These are phyloP conservation scores for Ophiocordyceps robertsii DNA, from an alignment of 2,329 filamentous ascomycete genomes.

Conservation along the genomic window DNA sequence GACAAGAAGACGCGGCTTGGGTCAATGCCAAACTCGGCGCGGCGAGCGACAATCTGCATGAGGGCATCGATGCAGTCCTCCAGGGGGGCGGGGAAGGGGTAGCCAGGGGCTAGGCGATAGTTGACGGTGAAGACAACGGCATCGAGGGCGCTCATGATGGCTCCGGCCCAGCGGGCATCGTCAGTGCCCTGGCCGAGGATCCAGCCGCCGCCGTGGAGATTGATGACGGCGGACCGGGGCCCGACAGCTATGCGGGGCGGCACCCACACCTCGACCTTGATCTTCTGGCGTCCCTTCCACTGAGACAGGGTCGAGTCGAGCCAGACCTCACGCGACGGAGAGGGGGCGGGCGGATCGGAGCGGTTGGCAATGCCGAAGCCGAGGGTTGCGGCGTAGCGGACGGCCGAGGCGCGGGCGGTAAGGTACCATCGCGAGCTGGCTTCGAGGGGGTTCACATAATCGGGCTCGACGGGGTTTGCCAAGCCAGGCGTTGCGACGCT, in stretches of 20 bases:
- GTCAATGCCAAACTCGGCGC: slow-evolving; percentile 44
- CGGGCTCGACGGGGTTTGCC: slow-evolving; percentile 17
- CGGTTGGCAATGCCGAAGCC: slow-evolving; percentile 29
- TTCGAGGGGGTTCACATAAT: slow-evolving; percentile 31
- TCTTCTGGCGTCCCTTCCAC: slow-evolving; percentile 21
- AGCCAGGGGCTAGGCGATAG: slow-evolving; percentile 53
- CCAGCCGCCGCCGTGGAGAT: slow-evolving; percentile 57
- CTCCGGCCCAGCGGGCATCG: slow-evolving; percentile 46
- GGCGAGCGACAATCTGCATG: slow-evolving; percentile 43
- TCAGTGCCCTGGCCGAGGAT: slow-evolving; percentile 49
- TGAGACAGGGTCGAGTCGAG: slow-evolving; percentile 28
- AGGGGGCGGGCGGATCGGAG: slow-evolving; percentile 24
- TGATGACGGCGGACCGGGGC: slow-evolving; percentile 42
- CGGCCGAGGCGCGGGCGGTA: slow-evolving; percentile 25
- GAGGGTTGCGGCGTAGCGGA: slow-evolving; percentile 29
- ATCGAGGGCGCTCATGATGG: slow-evolving; percentile 35
- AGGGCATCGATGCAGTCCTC: slow-evolving; percentile 54
- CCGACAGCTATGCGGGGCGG: slow-evolving; percentile 19
- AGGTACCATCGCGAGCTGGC: slow-evolving; percentile 29
- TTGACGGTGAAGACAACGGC: slow-evolving; percentile 51
- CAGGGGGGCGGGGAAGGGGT: slow-evolving; percentile 50
- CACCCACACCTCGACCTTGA: slow-evolving; percentile 34
- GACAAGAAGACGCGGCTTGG: slow-evolving; percentile 40
- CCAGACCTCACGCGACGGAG: slow-evolving; percentile 23
- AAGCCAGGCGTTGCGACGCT: slow-evolving; percentile 13